Base-by-base conservation (phyloP, 2,329 filamentous ascomycete genomes). In the Fusarium subtropicale region DNA sequence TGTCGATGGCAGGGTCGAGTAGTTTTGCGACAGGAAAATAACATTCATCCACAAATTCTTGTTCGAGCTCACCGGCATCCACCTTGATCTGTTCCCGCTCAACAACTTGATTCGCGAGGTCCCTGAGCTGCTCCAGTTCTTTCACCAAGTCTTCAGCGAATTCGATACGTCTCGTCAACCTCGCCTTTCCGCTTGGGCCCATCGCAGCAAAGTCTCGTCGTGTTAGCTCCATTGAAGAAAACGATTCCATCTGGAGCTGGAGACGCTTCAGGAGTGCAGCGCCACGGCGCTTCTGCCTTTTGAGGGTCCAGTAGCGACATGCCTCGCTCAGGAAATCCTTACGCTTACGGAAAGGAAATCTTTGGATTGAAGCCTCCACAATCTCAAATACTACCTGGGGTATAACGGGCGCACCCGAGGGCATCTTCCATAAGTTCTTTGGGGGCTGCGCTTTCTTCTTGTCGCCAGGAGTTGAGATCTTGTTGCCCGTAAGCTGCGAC, bases 271-370 rank as follows among this genome's bases (percentile, higher is more conserved):
- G 86, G 57, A 99, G 84, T 6, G 96, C 93, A 31, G 96, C 96
- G 47, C 96, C 96, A 61, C 96, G 88, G 34, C 96, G 90, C 66
- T 95, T 92, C 79, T 99, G 96, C 58, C 96, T 89, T 82, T 99
- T 99, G 68, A 99, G 81, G 0, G 96, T 98, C 96, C 96, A 99
- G 80, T 98, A 99, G 73, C 93, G 94, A 81, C 95, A 98, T 3
- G 92, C 92, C 79, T 97, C 95, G 60, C 93, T 91, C 4, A 97
- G 90, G 78, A 93, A 99, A 64, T 97, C 94, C 76, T 97, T 97
- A 54, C 94, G 89, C 77, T 96, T 97, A 31, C 91, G 89, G 60
- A 89, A 82, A 36, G 88, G 88, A 77, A 98, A 98, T 48, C 93
- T 90, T 66, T 91, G 88, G 34, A 99, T 85, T 0, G 94, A 92